Evolutionary conservation across 768 basidiomycete species (phyloP).

Genomic region (Trametes elegans): DNA sequence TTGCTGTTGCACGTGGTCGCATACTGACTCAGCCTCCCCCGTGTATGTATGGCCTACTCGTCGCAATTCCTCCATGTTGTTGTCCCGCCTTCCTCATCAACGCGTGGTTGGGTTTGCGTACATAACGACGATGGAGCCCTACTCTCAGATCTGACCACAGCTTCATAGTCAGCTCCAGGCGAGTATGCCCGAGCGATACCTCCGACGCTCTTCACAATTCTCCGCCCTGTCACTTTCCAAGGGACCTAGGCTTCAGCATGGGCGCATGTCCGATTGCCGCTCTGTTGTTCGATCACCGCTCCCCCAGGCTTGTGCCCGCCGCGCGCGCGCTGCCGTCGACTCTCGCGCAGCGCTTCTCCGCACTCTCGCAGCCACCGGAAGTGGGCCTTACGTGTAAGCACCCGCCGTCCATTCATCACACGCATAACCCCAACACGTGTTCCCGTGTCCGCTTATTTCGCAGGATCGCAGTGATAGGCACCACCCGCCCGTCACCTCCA

Average conservation of each 20-base stretch:
- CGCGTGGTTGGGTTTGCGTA: too few relatives aligned
- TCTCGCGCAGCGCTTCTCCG: background rate
- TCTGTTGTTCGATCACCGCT: background rate
- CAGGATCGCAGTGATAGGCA: slow-evolving; percentile 2
- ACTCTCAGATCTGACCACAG: too few relatives aligned
- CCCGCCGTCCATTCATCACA: background rate
- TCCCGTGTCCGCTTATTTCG: background rate
- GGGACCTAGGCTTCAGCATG: background rate
- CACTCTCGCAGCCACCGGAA: background rate
- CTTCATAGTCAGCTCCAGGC: too few relatives aligned
- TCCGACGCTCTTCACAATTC: background rate
- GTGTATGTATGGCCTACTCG: too few relatives aligned
- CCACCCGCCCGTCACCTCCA: background rate
- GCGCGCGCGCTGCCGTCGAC: too few relatives aligned
- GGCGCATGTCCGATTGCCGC: background rate
- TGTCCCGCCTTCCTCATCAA: too few relatives aligned
- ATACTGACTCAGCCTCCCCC: too few relatives aligned
- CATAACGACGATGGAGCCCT: too few relatives aligned
- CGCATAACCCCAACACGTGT: slow-evolving; percentile 5
- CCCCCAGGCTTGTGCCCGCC: background rate
- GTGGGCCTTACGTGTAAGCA: slow-evolving; percentile 1
- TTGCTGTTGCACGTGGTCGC: too few relatives aligned
- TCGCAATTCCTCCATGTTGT: too few relatives aligned
- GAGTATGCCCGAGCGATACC: too few relatives aligned
- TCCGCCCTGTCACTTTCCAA: background rate